Base-by-base conservation (phyloP, 495 filamentous ascomycete genomes). In the Lasiosphaeria ovina region DNA sequence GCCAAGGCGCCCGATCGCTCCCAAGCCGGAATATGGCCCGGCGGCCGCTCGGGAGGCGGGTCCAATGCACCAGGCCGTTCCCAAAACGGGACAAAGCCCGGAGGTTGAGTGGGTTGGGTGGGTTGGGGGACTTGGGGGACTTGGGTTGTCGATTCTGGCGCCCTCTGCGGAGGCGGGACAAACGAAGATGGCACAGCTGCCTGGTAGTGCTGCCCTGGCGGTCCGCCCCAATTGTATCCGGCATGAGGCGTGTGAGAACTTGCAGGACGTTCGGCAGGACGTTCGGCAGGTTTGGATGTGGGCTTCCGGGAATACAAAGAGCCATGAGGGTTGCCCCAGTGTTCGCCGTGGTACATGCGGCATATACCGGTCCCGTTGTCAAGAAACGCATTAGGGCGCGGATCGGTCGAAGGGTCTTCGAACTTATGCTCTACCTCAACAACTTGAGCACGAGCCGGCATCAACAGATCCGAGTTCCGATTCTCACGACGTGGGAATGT, bases 301-400 rank as follows among this genome's bases (percentile, higher is more conserved):
- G 51, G 72, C 53, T 6, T 54, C 57, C 2, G 55, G 12, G 55
- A 44, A 44, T 57, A 57, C 11, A 57, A 44, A 33, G 55, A 9
- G 14, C 69, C 70, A 12, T 66, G 66, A 31, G 74, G 72, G 62
- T 77, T 79, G 50, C 79, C 80, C 58, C 77, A 82, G 32, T 68
- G 55, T 0, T 74, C 74, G 0, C 79, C 79, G 58, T 83, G 79
- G 54, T 81, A 83, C 49, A 82, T 76, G 3, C 77, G 75, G 55
- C 76, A 72, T 17, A 76, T 51, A 10, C 74, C 72, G 35, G 66
- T 70, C 11, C 69, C 62, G 31, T 65, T 57, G 59, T 82, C 79
- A 53, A 76, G 75, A 66, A 79, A 83, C 31, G 80, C 76, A 61
- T 83, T 83, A 17, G 80, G 80, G 1, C 69, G 72, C 17, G 78